Evolutionary conservation across 2,329 filamentous ascomycete species (phyloP), one percentile per base, ranked within the genome.

Genomic region (Penicillium sp.): DNA sequence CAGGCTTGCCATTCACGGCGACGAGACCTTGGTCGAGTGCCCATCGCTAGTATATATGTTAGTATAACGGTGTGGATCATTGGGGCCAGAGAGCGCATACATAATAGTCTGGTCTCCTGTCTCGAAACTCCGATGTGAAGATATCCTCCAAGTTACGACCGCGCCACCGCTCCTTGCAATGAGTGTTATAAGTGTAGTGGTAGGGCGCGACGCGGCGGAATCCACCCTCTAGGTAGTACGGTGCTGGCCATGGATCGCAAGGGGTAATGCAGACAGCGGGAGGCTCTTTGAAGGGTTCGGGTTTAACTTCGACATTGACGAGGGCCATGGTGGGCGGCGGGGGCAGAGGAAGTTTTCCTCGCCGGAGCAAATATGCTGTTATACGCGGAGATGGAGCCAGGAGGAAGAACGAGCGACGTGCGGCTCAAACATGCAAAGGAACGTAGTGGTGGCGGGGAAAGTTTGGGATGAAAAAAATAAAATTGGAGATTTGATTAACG

Each of bases 121-220:
- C 95, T 65, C 95, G 86, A 72, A 99, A 99, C 75, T 99, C 95
- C 70, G 88, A 87, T 45, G 87, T 83, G 75, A 97, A 99, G 48
- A 99, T 90, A 48, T 97, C 91, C 51, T 96, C 80, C 47, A 99
- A 79, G 58, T 84, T 83, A 37, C 91, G 83, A 31, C 88, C 90
- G 53, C 93, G 85, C 95, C 95, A 99, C 74, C 95, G 84, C 77
- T 96, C 84, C 77, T 98, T 99, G 22, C 80, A 73, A 49, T 67
- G 63, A 11, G 65, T 67, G 47, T 68, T 73, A 35, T 71, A 73
- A 47, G 65, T 66, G 51, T 70, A 68, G 52, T 73, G 86, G 72
- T 99, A 73, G 16, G 71, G 71, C 14, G 64, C 67, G 3, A 72
- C 63, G 31, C 68, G 63, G 39, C 68, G 64, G 52, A 99, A 79